Evolutionary conservation across 2,329 filamentous ascomycete species (phyloP).

Genomic region (Daldinia sp.): DNA sequence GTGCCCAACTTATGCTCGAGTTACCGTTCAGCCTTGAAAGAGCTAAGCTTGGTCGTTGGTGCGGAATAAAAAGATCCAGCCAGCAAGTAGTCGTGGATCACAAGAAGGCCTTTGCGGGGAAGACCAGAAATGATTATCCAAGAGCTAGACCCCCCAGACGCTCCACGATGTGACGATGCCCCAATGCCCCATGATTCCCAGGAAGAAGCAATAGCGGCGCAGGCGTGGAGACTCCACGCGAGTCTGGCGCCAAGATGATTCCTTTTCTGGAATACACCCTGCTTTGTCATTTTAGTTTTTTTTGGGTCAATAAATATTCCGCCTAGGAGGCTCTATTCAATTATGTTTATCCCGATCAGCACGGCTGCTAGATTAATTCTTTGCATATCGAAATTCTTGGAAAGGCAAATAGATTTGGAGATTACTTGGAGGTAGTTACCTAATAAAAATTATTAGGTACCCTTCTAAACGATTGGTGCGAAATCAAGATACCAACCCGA

Average conservation of each 20-base stretch:
- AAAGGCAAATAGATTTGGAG: not conserved
- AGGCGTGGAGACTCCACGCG: conserved; percentile 35
- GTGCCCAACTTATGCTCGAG: not conserved
- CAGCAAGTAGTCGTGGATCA: conserved; percentile 28
- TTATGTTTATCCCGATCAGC: not conserved
- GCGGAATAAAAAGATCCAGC: conserved; percentile 10
- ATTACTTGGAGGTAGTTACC: not conserved
- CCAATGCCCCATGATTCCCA: conserved; percentile 30
- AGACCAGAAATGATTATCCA: conserved; percentile 16
- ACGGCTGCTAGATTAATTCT: conserved; percentile 6
- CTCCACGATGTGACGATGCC: conserved; percentile 30
- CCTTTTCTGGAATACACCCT: conserved; percentile 18
- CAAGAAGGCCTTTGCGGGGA: conserved; percentile 31
- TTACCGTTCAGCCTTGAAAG: not conserved
- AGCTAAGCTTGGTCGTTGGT: conserved; percentile 12
- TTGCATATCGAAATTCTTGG: not conserved
- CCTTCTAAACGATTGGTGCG: not conserved
- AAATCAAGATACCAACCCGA: not conserved
- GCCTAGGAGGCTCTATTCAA: conserved; percentile 7
- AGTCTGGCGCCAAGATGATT: conserved; percentile 20
- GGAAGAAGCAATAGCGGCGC: conserved; percentile 29
- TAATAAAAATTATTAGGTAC: not conserved
- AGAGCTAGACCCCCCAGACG: conserved; percentile 5
- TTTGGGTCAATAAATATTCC: conserved; percentile 8
- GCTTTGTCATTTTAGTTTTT: not conserved